Conservation (phyloP, 768 basidiomycete species). For the Russula vinacea region DNA sequence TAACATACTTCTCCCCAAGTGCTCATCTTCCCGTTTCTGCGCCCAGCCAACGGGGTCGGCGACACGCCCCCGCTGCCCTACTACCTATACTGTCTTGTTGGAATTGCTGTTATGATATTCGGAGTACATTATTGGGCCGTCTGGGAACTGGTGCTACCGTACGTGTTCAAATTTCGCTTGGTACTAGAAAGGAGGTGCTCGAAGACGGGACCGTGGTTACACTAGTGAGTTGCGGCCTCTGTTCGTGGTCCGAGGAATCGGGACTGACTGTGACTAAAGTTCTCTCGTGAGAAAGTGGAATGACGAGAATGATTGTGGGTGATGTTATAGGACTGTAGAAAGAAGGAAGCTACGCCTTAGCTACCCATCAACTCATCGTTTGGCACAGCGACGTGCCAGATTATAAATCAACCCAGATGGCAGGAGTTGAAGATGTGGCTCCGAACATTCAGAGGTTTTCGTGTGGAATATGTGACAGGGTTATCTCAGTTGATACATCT, state of each 20-base stretch:
- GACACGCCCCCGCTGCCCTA: constrained; percentile 61
- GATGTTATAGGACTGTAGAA: too few species aligned
- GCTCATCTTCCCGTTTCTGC: constrained; percentile 54
- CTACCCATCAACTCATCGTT: too few species aligned
- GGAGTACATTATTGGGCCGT: constrained; percentile 54
- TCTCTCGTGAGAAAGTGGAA: constrained; percentile 18
- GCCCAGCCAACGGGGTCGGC: constrained; percentile 51
- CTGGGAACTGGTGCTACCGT: constrained; percentile 52
- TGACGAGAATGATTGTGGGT: neutral
- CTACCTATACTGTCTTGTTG: constrained; percentile 56
- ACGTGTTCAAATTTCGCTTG: constrained; percentile 48
- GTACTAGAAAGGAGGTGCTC: constrained; percentile 46
- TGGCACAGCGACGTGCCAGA: neutral
- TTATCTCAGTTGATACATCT: neutral
- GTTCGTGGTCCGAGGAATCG: neutral
- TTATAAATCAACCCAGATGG: neutral
- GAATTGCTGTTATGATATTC: constrained; percentile 45
- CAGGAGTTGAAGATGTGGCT: neutral
- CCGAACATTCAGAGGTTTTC: neutral
- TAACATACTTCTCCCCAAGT: constrained; percentile 37
- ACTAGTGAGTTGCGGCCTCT: constrained; percentile 39
- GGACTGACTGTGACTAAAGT: constrained; percentile 1
- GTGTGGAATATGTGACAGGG: neutral
- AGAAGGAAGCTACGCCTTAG: too few species aligned
- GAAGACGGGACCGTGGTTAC: constrained; percentile 55